These are phyloP conservation scores for Silene vulgaris DNA, from an alignment of 179 eudicot genomes.

Conservation along the genomic window DNA sequence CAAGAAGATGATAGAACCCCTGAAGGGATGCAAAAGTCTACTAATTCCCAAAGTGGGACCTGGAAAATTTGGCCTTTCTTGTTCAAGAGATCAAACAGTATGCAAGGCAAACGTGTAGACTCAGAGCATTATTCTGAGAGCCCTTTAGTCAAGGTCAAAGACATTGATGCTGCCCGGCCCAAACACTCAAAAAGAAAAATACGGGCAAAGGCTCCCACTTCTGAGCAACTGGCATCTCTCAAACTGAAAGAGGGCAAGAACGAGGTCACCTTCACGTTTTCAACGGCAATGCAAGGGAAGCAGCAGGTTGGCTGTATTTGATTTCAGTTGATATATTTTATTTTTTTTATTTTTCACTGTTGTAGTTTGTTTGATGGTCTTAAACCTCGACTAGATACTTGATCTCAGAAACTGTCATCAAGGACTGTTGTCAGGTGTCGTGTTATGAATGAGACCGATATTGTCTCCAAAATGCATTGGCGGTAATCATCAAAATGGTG, in stretches of 20 bases:
- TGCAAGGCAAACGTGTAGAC: conserved; percentile 28
- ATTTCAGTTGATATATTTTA: conserved; percentile 11
- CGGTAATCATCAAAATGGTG: neutral
- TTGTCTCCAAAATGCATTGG: neutral
- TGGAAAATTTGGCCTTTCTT: conserved; percentile 69
- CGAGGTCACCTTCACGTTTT: conserved; percentile 63
- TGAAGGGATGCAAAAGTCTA: conserved; percentile 36
- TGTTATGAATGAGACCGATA: neutral
- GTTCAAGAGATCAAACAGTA: conserved; percentile 46
- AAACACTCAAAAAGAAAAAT: conserved; percentile 43
- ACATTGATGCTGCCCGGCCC: conserved; percentile 24
- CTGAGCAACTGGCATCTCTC: conserved; percentile 77
- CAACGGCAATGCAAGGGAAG: conserved; percentile 69
- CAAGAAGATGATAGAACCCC: conserved; percentile 26
- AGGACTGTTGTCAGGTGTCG: neutral
- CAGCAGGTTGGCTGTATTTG: conserved; percentile 53
- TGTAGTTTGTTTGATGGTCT: neutral
- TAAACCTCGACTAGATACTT: neutral
- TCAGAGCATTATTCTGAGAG: conserved; percentile 26
- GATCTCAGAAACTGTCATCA: neutral
- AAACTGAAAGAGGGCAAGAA: conserved; percentile 82
- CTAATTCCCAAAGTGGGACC: conserved; percentile 40
- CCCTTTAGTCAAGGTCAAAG: conserved; percentile 19
- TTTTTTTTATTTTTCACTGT: neutral
- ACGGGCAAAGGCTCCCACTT: conserved; percentile 58